Evolutionary conservation across 345 rosid genomes (phyloP).

Genomic region (Chamaenerion angustifolium): DNA sequence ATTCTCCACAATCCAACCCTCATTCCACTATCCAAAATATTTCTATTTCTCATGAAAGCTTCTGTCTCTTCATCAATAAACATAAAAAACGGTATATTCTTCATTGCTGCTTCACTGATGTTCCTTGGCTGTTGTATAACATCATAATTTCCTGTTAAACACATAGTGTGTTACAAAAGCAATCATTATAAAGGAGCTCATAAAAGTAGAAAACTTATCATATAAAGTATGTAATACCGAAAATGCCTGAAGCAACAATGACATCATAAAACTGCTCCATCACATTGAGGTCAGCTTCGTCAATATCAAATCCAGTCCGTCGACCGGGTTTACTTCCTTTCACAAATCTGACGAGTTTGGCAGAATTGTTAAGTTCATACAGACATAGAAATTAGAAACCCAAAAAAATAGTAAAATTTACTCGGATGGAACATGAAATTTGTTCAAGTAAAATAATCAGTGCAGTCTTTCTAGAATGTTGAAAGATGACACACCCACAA

Average conservation of each 20-base stretch:
- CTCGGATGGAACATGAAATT: too few relatives aligned
- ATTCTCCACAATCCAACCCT: slow-evolving; percentile 80
- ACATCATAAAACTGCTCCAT: slow-evolving; percentile 49
- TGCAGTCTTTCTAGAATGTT: not conserved
- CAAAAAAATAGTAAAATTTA: not conserved
- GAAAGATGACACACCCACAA: slow-evolving; percentile 54
- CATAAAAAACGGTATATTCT: slow-evolving; percentile 63
- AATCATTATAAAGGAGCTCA: not conserved
- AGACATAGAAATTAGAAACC: slow-evolving; percentile 5
- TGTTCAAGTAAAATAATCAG: not conserved
- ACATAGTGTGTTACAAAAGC: slow-evolving; percentile 1
- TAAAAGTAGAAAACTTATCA: slow-evolving; percentile 7
- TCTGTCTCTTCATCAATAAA: slow-evolving; percentile 84
- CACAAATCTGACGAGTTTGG: slow-evolving; percentile 36
- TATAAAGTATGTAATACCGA: slow-evolving; percentile 36
- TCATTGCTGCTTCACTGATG: slow-evolving; percentile 49
- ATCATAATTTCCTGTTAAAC: slow-evolving; percentile 59
- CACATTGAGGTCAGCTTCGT: slow-evolving; percentile 51
- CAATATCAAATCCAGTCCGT: slow-evolving; percentile 70
- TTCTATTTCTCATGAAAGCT: slow-evolving; percentile 46
- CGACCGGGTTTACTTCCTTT: slow-evolving; percentile 60
- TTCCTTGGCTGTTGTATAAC: slow-evolving; percentile 63
- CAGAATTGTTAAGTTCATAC: not conserved
- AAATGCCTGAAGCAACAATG: slow-evolving; percentile 83
- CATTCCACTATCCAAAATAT: slow-evolving; percentile 33